Conservation (phyloP, 2,329 filamentous ascomycete species). For the Hypoxylon sp. region DNA sequence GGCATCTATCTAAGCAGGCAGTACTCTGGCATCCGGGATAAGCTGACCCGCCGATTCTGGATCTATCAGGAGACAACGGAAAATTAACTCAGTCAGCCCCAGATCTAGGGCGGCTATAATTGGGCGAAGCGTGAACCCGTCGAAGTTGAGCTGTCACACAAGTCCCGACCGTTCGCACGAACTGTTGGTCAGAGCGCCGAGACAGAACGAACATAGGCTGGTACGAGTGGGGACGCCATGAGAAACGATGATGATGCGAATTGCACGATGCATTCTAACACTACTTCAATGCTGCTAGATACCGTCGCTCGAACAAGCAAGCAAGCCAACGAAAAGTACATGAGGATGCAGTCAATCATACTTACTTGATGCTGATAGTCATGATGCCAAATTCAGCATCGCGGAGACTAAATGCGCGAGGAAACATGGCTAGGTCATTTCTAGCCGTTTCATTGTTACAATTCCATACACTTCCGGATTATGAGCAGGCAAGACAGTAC, state of each 20-base stretch:
- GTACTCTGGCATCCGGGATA: conserved; percentile 11
- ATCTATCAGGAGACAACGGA: conserved; percentile 10
- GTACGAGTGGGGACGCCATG: conserved; percentile 32
- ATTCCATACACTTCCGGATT: conserved; percentile 29
- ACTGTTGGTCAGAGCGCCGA: conserved; percentile 55
- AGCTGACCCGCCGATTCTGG: conserved; percentile 8
- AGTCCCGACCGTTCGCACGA: conserved; percentile 52
- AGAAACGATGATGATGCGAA: conserved; percentile 11
- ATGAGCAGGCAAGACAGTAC: conserved; percentile 35
- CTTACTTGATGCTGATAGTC: conserved; percentile 4
- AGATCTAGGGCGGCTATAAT: conserved; percentile 25
- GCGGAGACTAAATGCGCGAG: neutral
- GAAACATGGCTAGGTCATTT: conserved; percentile 15
- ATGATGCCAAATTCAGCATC: neutral
- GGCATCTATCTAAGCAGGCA: conserved; percentile 7
- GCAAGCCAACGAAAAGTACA: conserved; percentile 18
- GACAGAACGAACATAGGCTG: conserved; percentile 42
- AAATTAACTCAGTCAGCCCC: conserved; percentile 18
- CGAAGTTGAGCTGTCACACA: conserved; percentile 51
- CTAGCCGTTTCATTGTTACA: conserved; percentile 40
- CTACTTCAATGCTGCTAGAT: conserved; percentile 14
- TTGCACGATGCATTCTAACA: conserved; percentile 21
- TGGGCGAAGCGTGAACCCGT: conserved; percentile 26
- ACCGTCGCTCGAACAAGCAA: conserved; percentile 12
- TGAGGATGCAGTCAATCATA: conserved; percentile 14